Base-by-base conservation (phyloP, 805 yeast genomes). In the Candida schatavii region DNA sequence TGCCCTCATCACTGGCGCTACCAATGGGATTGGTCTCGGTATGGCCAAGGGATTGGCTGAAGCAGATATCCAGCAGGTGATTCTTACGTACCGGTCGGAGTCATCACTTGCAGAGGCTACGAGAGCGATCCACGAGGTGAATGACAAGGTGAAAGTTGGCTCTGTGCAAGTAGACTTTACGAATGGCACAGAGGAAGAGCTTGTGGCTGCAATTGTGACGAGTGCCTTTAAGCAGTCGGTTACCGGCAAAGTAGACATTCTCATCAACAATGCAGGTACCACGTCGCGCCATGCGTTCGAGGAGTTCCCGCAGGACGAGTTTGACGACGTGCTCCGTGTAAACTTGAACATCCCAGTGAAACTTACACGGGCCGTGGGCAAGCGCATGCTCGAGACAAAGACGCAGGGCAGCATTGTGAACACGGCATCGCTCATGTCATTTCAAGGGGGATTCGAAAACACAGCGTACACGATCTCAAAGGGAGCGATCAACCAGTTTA, bases 11-110 rank as follows among this genome's bases (percentile, higher is more conserved):
- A 72, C 83, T 11, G 84, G 84, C 13, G 81, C 76, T 13, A 73
- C 81, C 15, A 70, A 77, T 18, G 84, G 84, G 4, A 78, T 79
- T 46, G 84, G 83, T 2, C 68, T 68, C 20, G 74, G 72, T 32
- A 72, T 77, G 39, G 79, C 78, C 18, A 55, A 62, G 23, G 82
- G 75, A 11, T 59, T 77, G 20, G 82, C 80, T 2, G 70, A 70
- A 40, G 78, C 79, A 20, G 78, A 78, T 10, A 68, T 75, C 6
- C 48, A 62, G 59, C 50, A 47, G 26, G 21, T 47, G 19, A 49
- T 49, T n/a, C 50, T 75, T 15, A 62, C 70, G 26, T 74, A 73
- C 45, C 40, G 68, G 46, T 54, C 70, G n/a, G 46, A 58, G 15
- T 48, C 58, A 3, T 51, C 56, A 29, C 62, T 68, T 27, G 40